Evolutionary conservation across 345 rosid genomes (phyloP), one percentile per base, ranked within the genome.

Genomic region (Aquilaria yunnanensis): DNA sequence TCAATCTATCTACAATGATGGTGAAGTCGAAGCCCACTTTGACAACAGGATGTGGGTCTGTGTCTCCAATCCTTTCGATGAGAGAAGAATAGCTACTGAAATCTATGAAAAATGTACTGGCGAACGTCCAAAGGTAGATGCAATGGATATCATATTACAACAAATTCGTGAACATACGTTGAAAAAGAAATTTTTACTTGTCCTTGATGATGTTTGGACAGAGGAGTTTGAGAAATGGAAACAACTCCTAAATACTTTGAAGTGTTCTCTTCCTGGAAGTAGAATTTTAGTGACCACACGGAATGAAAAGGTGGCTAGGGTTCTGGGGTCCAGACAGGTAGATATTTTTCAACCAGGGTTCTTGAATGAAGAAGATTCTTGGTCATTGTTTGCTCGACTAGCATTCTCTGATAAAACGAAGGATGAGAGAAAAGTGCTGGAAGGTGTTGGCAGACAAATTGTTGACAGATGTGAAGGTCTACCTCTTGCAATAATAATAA

Each of bases 181-280:
- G 14, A 54, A 34, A 12, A 65, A 71, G 48, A 60, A 45, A 10
- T 12, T 61, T 31, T 59, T 71, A 3, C 62, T 71, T 32, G 75
- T 61, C 30, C 45, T 71, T 51, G 75, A 71, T 56, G 75, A 65
- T 51, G 63, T 71, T 8, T 66, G 75, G 70, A 60, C 23, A 32
- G 57, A 71, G n/a, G 57, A 56, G 16, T 31, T 8, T 32, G 31
- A 47, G 12, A 13, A 49, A 12, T 71, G 70, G 75, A 63, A 71
- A 12, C 46, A 32, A 7, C 12, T 71, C 41, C 30, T 4, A 31
- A 33, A 37, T 13, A 33, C 62, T 6, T 54, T 65, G 9, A 55
- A 30, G 31, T 29, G 2, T 56, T 64, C 45, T 5, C 54, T 62
- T 12, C 10, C 0, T 0, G 70, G 60, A 5, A 71, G 75, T 34